A percentile compares a stretch with the other conserved stretches of the same genome.
Evolutionary conservation across 768 basidiomycete genomes (phyloP).

Genomic region (Podaxis sp.): DNA sequence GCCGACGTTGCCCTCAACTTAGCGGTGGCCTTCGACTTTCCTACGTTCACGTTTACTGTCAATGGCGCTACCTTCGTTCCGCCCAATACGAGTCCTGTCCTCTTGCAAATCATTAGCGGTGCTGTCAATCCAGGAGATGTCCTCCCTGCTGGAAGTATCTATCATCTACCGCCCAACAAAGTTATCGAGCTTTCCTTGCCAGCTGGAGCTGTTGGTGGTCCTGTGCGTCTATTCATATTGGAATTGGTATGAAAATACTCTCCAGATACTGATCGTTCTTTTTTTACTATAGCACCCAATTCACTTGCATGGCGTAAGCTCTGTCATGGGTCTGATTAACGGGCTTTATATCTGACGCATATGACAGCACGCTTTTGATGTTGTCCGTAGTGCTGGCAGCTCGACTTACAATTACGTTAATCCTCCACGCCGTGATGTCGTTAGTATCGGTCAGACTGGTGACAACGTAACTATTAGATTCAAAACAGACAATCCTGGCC

Average conservation of each 20-base stretch:
- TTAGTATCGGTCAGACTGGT: constrained; percentile 28
- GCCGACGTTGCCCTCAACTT: not conserved
- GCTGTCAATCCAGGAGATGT: constrained; percentile 43
- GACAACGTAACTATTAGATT: constrained; percentile 48
- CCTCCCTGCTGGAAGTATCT: constrained; percentile 47
- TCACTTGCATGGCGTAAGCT: constrained; percentile 36
- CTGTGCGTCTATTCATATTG: constrained; percentile 6
- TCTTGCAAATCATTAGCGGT: constrained; percentile 60
- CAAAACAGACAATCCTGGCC: constrained; percentile 49
- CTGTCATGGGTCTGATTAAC: not conserved
- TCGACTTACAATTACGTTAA: constrained; percentile 43
- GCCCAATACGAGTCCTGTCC: constrained; percentile 44
- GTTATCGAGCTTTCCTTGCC: constrained; percentile 33
- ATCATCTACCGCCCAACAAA: constrained; percentile 43
- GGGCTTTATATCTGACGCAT: not conserved
- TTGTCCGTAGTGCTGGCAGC: constrained; percentile 37
- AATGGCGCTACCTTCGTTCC: constrained; percentile 30
- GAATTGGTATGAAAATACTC: too few relatives aligned
- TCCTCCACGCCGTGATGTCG: constrained; percentile 32
- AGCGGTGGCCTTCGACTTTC: not conserved
- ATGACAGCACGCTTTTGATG: constrained; percentile 41
- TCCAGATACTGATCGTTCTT: too few relatives aligned
- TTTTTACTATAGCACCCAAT: constrained; percentile 28
- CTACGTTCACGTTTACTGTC: constrained; percentile 18
- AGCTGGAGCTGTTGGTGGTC: constrained; percentile 33